Evolutionary conservation across 2,329 filamentous ascomycete species (phyloP), one percentile per base, ranked within the genome.

Genomic region (Bipolaris sorokiniana): DNA sequence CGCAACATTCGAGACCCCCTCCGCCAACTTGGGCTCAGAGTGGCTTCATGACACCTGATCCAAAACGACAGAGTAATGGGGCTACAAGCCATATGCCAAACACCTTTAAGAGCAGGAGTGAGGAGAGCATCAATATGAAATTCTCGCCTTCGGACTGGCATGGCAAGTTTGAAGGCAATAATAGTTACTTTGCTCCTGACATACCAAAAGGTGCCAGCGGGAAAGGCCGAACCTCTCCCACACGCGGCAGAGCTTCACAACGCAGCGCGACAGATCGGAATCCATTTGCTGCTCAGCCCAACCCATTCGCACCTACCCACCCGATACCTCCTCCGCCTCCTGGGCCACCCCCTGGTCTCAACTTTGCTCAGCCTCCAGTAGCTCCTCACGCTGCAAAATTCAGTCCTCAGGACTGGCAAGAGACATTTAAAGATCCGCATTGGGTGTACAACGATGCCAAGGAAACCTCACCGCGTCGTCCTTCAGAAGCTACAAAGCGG

Each of bases 71-170:
- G 22, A 58, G 38, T 16, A 63, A 55, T 31, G 59, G 60, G 48
- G 38, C 66, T 9, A 48, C 66, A 22, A 54, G 58, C 7, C 68
- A 68, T 36, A 48, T 66, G 5, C 62, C 69, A 5, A 71, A 66
- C 40, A 65, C 66, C 16, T 75, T 75, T 65, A 80, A 80, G 61
- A 81, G 78, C 61, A 74, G 75, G 56, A 83, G 80, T 59, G 76
- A 78, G 44, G 81, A 82, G 55, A 77, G 76, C 57, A 81, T 82
- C 69, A 81, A 82, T 56, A 80, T 80, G 48, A 80, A 78, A 26
- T 83, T 82, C 62, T 79, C 78, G 7, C 77, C 80, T 20, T 73
- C 74, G 22, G 78, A 79, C 28, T 82, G 78, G 76, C 76, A 74
- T 63, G 80, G 79, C 37, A 78, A 76, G 45, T 82, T 82, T 59